Base-by-base conservation (phyloP, 2,329 filamentous ascomycete genomes). In the Aureobasidium leucospermi region DNA sequence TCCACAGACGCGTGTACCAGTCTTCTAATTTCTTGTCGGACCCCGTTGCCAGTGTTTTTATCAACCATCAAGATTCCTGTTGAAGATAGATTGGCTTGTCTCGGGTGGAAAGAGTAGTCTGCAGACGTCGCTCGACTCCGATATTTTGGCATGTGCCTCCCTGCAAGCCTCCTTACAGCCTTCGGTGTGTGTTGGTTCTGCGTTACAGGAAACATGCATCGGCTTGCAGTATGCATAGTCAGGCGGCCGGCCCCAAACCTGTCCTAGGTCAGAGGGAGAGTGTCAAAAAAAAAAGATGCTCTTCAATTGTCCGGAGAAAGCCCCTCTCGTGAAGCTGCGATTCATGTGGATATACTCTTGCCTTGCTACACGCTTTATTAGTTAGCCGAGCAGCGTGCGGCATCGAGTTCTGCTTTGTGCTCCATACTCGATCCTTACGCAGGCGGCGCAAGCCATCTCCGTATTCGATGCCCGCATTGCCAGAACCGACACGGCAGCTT, bases 391-490 rank as follows among this genome's bases (percentile, higher is more conserved):
- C 39, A 56, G 29, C 41, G 10, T 32, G 16, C 16, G 38, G 6
- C 36, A 23, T 53, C 38, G n/a, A 55, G 51, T 29, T 6, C 38
- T 43, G 38, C 34, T 55, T 43, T 46, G 42, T 34, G 15, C 10
- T 34, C 38, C 39, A 43, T 19, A 16, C 43, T 42, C 28, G 34
- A 16, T 23, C 29, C 52, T 36, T 36, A 46, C 52, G 52, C 31
- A 56, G 29, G 52, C 38, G 52, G 52, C 52, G 52, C 52, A 57
- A 57, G 52, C 41, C 41, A 57, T 55, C 34, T 15, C 38, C 51
- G 52, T 36, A 46, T 29, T 10, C 19, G 28, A 46, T 19, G 13
- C 19, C 52, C 10, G 52, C 31, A 46, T 16, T 38, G 28, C 51
- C 52, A 39, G 9, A 45, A 28, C 2, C 31, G 16, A 55, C 39